Base-by-base conservation (phyloP, 2,329 filamentous ascomycete genomes). In the Paracoccidioides lutzii region DNA sequence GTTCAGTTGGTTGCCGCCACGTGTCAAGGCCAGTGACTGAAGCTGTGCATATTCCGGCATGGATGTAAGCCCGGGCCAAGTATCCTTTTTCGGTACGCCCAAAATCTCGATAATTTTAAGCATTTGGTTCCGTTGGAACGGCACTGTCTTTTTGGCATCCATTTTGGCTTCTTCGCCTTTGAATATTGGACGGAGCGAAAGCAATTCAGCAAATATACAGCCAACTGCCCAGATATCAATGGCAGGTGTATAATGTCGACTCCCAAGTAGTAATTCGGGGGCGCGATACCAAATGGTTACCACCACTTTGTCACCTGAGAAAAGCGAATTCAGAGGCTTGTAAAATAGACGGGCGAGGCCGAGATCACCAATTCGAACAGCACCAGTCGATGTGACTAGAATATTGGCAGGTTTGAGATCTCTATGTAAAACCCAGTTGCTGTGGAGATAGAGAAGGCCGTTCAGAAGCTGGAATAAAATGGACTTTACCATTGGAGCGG, bases 251-350 rank as follows among this genome's bases (percentile, higher is more conserved):
- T 98, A 98, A 70, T 98, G 93, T n/a, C 88, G 81, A 52, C 85
- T 89, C 2, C 93, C 93, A 3, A 98, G 81, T 1, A 98, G 81
- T 3, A 98, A 78, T 70, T 98, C 93, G 0, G 93, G 93, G 0
- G 93, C 93, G 28, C 93, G 88, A 66, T 98, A 98, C 93, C 93
- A 98, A 60, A 98, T 98, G 0, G 93, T 98, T 12, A 98, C 93
- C 53, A 98, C 93, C 2, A 98, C 93, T 69, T 98, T 98, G 64
- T 98, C 93, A 53, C 93, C 93, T 15, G 83, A 87, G 71, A 93
- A 98, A 1, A 98, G 80, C 0, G 88, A 88, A 65, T 95, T 89
- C 0, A 97, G 76, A 0, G 93, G 93, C 67, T 97, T 96, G 73
- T 93, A 86, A 71, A 97, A 97, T 1, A 96, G 78, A 15, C 93